Evolutionary conservation across 805 yeast species (phyloP).

Genomic region (Sungouiozyma intestinalis): DNA sequence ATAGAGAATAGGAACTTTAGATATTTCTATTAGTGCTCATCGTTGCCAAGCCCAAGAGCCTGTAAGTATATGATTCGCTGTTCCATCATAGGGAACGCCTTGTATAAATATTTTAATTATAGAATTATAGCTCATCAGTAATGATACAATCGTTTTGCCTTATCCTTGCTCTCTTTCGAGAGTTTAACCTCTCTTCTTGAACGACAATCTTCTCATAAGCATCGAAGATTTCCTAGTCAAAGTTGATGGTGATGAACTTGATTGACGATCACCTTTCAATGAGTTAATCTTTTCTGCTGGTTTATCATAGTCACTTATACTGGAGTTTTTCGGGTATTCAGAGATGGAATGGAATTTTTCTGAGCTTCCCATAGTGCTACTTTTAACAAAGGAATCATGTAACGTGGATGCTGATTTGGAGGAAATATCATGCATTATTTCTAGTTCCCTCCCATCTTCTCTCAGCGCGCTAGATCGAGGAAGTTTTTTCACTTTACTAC

Average conservation of each 20-base stretch:
- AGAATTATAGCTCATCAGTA: too few species aligned
- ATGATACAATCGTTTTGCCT: too few species aligned
- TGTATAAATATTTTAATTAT: too few species aligned
- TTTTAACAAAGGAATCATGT: not conserved
- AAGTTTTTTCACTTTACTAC: slow-evolving; percentile 42
- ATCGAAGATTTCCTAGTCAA: slow-evolving; percentile 28
- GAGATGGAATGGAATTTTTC: not conserved
- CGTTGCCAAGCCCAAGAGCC: too few species aligned
- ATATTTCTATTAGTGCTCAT: slow-evolving; percentile 36
- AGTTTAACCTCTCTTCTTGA: slow-evolving; percentile 6
- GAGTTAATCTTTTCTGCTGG: slow-evolving; percentile 31
- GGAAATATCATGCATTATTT: slow-evolving; percentile 7
- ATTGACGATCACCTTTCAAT: slow-evolving; percentile 26
- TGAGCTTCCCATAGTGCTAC: not conserved
- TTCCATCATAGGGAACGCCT: too few species aligned
- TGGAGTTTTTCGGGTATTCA: slow-evolving; percentile 5
- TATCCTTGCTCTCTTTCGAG: too few species aligned
- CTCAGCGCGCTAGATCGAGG: slow-evolving; percentile 41
- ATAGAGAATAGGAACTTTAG: slow-evolving; percentile 47
- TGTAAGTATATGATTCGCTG: too few species aligned
- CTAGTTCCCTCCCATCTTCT: slow-evolving; percentile 10
- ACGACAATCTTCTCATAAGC: slow-evolving; percentile 24
- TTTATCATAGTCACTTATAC: slow-evolving; percentile 32
- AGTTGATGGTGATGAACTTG: slow-evolving; percentile 24
- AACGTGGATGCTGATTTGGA: not conserved